A percentile compares a stretch with the other conserved stretches of the same genome.
Evolutionary conservation across 805 yeast genomes (phyloP).

Genomic region (Zygotorulaspora sp.): DNA sequence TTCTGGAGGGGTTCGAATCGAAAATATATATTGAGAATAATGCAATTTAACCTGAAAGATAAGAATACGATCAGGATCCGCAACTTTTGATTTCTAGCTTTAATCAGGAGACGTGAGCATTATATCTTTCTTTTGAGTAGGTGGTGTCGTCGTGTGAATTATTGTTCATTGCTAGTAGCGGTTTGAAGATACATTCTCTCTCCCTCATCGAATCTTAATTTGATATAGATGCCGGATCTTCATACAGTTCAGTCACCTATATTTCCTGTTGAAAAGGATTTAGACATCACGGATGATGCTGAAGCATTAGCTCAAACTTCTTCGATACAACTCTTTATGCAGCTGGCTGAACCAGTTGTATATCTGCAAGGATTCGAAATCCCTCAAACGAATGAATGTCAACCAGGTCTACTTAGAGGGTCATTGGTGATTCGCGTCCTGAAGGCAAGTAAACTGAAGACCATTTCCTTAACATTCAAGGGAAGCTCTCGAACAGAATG

Average conservation of each 20-base stretch:
- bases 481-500: conserved; percentile 82
- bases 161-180: neutral
- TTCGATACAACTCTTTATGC: conserved; percentile 63
- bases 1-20: too few species aligned
- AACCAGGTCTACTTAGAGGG: conserved; percentile 81
- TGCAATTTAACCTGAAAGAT: too few species aligned
- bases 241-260: conserved; percentile 40
- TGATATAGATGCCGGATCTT: conserved; percentile 14
- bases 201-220: too few species aligned
- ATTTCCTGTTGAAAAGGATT: conserved; percentile 48
- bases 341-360: conserved; percentile 73
- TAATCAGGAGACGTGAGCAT: too few species aligned
- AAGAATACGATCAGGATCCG: too few species aligned
- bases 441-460: conserved; percentile 68
- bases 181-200: too few species aligned
- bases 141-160: neutral
- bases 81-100: too few species aligned
- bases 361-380: conserved; percentile 79
- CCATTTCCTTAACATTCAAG: conserved; percentile 54
- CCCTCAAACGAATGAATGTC: conserved; percentile 56
- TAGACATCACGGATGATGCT: conserved; percentile 39
- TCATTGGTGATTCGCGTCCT: conserved; percentile 62
- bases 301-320: conserved; percentile 57
- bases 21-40: too few species aligned
- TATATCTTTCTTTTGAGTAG: too few species aligned